phyloP scores from a whole-genome alignment of 176 grass and related monocot genomes.

The Avena insularis region DNA sequence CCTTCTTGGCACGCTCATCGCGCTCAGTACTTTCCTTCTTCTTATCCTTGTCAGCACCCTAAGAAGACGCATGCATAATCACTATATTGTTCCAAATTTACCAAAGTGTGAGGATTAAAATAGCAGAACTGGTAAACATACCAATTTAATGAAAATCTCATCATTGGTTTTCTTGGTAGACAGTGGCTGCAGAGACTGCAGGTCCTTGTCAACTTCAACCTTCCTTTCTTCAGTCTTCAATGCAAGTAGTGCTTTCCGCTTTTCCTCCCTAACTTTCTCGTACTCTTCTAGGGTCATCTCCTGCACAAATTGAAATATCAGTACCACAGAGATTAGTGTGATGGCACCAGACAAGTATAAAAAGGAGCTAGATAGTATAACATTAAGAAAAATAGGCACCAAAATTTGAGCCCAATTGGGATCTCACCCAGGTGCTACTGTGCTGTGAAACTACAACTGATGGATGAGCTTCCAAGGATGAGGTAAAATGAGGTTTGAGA shows the following conservation, averaged over 20 bases:
- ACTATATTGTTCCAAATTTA: not conserved
- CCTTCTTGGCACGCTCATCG: constrained; percentile 83
- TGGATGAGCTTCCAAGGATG: not conserved
- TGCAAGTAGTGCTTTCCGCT: constrained; percentile 72
- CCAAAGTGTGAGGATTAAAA: constrained; percentile 9
- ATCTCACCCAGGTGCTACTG: too few relatives aligned
- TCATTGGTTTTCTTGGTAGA: constrained; percentile 72
- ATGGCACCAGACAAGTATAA: not conserved
- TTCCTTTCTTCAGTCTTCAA: constrained; percentile 81
- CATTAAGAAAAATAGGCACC: not conserved
- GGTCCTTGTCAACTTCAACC: constrained; percentile 86
- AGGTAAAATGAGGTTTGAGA: not conserved
- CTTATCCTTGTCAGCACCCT: constrained; percentile 91
- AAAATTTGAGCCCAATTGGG: not conserved
- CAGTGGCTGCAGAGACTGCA: constrained; percentile 78
- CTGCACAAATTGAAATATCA: constrained; percentile 48
- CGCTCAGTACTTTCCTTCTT: constrained; percentile 86
- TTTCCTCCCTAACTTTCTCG: constrained; percentile 89
- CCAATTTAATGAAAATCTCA: constrained; percentile 88
- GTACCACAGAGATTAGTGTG: not conserved
- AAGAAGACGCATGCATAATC: not conserved
- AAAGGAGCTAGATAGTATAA: not conserved
- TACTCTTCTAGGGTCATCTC: constrained; percentile 95
- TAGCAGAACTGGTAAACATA: constrained; percentile 36
- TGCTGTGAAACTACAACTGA: not conserved